Evolutionary conservation across 1,284 basidiomycete species (phyloP), one percentile per base, ranked within the genome.

Genomic region (Sporisorium graminicola): DNA sequence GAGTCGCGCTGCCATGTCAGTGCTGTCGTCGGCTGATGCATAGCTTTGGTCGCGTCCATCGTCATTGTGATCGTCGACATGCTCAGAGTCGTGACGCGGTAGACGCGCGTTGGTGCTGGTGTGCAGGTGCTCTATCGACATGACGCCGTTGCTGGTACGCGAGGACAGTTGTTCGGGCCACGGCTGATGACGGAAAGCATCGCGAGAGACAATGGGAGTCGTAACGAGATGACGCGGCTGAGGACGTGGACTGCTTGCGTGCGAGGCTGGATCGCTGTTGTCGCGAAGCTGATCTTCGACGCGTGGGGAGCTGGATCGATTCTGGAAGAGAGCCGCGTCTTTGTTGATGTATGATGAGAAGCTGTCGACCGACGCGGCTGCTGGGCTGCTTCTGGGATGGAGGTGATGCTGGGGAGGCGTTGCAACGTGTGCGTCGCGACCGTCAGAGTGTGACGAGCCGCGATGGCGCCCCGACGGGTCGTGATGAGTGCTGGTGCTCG

Each of bases 261-360:
- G 60, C 22, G 67, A 75, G 43, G 64, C 64, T 31, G 67, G 73
- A 43, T 70, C 64, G 67, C 67, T 70, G 66, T 46, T 65, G 22
- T 74, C 63, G 57, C 72, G 67, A 37, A 51, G 59, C 66, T 69
- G 66, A 20, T 75, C 73, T 52, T 73, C 65, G n/a, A 51, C 62
- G 16, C 75, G 71, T 44, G 75, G 75, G 33, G 75, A 77, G 67
- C 75, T 77, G 51, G 75, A 77, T 7, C 75, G 70, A 20, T 70
- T 63, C 40, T 77, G 70, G 31, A 74, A 63, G 52, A 70, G 58
- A 0, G 65, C 24, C 22, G 75, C 75, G 67, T 77, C 75, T 50
- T 74, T 77, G 71, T 77, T 66, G 67, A 77, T 74, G 53, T 77
- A 77, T 35, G 75, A 77, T 22, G 75, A 77, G 58, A 77, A 77